phyloP scores from a whole-genome alignment of 345 rosid species.

The Sonneratia caseolaris region DNA sequence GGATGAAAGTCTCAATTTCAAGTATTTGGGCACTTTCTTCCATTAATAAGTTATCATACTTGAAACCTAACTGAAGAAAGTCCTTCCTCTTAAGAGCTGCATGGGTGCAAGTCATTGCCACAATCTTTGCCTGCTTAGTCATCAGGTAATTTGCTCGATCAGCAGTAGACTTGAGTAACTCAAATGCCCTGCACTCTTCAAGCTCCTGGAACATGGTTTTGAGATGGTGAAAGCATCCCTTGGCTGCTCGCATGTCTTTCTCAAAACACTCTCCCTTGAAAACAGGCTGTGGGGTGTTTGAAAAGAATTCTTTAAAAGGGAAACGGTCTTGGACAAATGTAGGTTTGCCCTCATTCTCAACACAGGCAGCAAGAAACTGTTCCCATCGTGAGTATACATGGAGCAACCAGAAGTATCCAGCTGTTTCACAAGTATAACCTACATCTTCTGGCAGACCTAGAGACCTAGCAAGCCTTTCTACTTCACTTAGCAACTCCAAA shows the following conservation, averaged over 20 bases:
- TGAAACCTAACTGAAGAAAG: slow-evolving; percentile 93
- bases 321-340: slow-evolving; percentile 71
- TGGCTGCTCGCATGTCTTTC: slow-evolving; percentile 92
- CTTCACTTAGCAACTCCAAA: slow-evolving; percentile 79
- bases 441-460: slow-evolving; percentile 96
- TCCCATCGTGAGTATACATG: slow-evolving; percentile 98
- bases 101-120: slow-evolving; percentile 99
- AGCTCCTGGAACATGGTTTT: slow-evolving; percentile 91
- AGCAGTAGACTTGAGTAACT: slow-evolving; percentile 96
- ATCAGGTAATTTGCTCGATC: slow-evolving; percentile 96
- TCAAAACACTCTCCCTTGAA: slow-evolving; percentile 80
- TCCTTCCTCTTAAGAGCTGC: slow-evolving; percentile 97
- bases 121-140: slow-evolving; percentile 99
- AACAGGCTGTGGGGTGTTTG: slow-evolving; percentile 67
- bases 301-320: slow-evolving; percentile 86
- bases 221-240: slow-evolving; percentile 89
- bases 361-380: slow-evolving; percentile 84
- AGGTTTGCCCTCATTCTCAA: slow-evolving; percentile 66
- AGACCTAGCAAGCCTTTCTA: slow-evolving; percentile 92
- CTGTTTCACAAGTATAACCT: slow-evolving; percentile 98
- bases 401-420: slow-evolving; percentile 98
- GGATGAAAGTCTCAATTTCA: slow-evolving; percentile 98
- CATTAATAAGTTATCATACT: slow-evolving; percentile 94
- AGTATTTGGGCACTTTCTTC: slow-evolving; percentile 99
- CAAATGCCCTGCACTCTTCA: slow-evolving; percentile 99